phyloP scores from a whole-genome alignment of 2,329 filamentous ascomycete genomes.

The Epicoccum sorghinum region DNA sequence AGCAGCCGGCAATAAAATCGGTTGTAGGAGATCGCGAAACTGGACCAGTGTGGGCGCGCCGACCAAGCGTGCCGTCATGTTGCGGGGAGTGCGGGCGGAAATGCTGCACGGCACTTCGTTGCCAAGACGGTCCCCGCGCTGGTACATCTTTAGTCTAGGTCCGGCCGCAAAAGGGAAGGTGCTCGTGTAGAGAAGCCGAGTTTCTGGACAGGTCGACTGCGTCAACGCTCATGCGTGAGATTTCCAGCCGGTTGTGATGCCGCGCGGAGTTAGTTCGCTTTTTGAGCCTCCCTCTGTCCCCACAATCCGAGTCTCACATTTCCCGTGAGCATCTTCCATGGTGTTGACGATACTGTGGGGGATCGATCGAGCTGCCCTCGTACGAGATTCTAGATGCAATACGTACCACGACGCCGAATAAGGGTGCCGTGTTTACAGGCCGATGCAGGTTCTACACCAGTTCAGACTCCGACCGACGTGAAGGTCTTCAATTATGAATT shows the following conservation, averaged over 20 bases:
- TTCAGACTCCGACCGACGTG: too few species aligned
- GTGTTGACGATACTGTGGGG: neutral
- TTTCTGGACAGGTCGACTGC: slow-evolving; percentile 5
- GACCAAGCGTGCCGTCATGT: slow-evolving; percentile 32
- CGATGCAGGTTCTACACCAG: too few species aligned
- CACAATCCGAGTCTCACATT: slow-evolving; percentile 12
- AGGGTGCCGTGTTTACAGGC: too few species aligned
- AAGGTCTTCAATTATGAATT: too few species aligned
- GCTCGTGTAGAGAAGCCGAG: neutral
- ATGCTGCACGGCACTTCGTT: slow-evolving; percentile 30
- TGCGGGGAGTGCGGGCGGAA: slow-evolving; percentile 36
- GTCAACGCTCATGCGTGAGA: slow-evolving; percentile 4
- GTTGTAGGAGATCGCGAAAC: slow-evolving; percentile 23
- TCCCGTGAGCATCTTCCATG: slow-evolving; percentile 10
- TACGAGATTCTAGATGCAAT: slow-evolving; percentile 1
- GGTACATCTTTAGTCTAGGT: neutral
- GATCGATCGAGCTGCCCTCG: neutral
- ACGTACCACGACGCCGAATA: too few species aligned
- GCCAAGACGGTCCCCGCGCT: slow-evolving; percentile 13
- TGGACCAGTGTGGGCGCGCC: slow-evolving; percentile 18
- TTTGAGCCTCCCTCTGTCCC: neutral
- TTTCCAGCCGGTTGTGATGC: slow-evolving; percentile 10
- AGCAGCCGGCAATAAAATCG: slow-evolving; percentile 33
- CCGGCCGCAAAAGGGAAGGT: neutral
- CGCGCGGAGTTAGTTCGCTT: slow-evolving; percentile 13